Conservation (phyloP, 768 basidiomycete genomes). For the Podaxis rugospora region DNA sequence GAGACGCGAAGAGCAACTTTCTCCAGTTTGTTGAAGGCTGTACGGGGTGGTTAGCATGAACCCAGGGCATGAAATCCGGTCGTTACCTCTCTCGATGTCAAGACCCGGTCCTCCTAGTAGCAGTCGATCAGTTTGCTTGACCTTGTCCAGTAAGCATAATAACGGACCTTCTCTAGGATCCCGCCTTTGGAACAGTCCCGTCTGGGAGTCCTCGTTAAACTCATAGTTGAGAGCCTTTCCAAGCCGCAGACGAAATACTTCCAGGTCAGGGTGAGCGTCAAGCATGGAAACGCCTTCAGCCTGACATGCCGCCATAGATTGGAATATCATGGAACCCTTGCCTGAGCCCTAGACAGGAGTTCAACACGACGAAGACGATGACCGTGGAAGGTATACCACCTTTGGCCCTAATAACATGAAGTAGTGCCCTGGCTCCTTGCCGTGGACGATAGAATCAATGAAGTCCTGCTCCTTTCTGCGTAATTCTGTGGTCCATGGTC, state of each 20-base stretch:
- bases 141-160: not conserved
- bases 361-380: not conserved
- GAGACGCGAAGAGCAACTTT: slow-evolving; percentile 76
- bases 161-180: slow-evolving; percentile 73
- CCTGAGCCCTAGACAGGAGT: slow-evolving; percentile 55
- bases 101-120: slow-evolving; percentile 63
- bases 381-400: slow-evolving; percentile 42
- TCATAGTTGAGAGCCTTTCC: slow-evolving; percentile 87
- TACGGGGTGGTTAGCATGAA: not conserved
- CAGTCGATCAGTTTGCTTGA: not conserved
- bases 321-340: slow-evolving; percentile 80
- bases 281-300: slow-evolving; percentile 72
- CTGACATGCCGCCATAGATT: slow-evolving; percentile 69
- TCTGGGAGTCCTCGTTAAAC: slow-evolving; percentile 79
- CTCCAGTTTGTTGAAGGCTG: slow-evolving; percentile 78
- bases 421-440: slow-evolving; percentile 67
- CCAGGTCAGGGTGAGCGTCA: slow-evolving; percentile 83
- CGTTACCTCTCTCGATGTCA: slow-evolving; percentile 73
- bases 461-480: slow-evolving; percentile 69
- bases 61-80: slow-evolving; percentile 1
- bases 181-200: slow-evolving; percentile 72
- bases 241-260: slow-evolving; percentile 80
- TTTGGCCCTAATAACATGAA: slow-evolving; percentile 77
- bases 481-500: slow-evolving; percentile 55
- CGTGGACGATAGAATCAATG: slow-evolving; percentile 77